A percentile compares a stretch with the other conserved stretches of the same genome.
Evolutionary conservation across 441 rosid genomes (phyloP).

Genomic region (Oxalis stricta): DNA sequence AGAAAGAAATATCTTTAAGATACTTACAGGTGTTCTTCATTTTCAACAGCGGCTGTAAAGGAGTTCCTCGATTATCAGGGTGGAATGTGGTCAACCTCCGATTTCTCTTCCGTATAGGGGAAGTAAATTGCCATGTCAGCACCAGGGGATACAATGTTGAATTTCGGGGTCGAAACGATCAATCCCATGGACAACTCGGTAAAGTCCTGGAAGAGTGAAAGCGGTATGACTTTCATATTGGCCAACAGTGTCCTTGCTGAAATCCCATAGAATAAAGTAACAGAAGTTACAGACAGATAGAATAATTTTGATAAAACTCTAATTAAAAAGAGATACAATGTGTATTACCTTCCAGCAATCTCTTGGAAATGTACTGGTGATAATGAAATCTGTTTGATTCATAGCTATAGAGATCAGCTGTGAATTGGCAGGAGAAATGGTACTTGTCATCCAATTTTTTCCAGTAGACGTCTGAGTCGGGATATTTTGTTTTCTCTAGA

Average conservation of each 20-base stretch:
- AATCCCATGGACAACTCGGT: slow-evolving; percentile 89
- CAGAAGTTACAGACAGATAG: neutral
- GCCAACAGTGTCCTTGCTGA: slow-evolving; percentile 92
- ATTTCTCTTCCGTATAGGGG: slow-evolving; percentile 58
- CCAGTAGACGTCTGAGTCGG: slow-evolving; percentile 93
- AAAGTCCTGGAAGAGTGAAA: slow-evolving; percentile 86
- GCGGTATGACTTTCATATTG: slow-evolving; percentile 96
- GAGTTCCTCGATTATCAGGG: slow-evolving; percentile 43
- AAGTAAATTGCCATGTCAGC: slow-evolving; percentile 82
- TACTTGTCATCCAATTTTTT: slow-evolving; percentile 81
- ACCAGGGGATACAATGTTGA: slow-evolving; percentile 96
- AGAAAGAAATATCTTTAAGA: neutral
- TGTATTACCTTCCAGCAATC: slow-evolving; percentile 92
- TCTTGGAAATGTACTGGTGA: slow-evolving; percentile 97
- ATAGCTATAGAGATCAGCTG: slow-evolving; percentile 89
- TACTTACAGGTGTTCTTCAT: slow-evolving; percentile 40
- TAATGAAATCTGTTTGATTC: slow-evolving; percentile 94
- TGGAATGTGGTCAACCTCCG: slow-evolving; percentile 61
- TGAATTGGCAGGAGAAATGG: slow-evolving; percentile 92
- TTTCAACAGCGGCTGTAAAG: slow-evolving; percentile 40
- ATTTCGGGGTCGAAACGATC: slow-evolving; percentile 88
- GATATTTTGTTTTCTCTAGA: slow-evolving; percentile 87
- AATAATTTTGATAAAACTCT: neutral
- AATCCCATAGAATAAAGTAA: neutral
- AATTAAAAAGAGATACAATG: neutral